Conservation (phyloP, 495 filamentous ascomycete species). For the Parachaetomium inaequale region DNA sequence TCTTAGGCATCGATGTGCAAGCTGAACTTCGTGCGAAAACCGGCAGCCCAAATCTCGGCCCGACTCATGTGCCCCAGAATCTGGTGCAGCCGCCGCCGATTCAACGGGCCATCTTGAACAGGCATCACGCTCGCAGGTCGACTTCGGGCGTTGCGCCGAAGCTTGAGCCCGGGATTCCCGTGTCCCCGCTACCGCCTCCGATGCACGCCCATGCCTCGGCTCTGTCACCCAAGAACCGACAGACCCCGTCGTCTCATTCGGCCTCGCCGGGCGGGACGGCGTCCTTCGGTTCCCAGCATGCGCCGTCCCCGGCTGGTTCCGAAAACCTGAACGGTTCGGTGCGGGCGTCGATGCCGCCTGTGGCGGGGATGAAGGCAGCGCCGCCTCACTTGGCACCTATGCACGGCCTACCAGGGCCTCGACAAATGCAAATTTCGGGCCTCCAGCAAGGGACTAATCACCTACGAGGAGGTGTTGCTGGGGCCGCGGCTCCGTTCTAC, state of each 20-base stretch:
- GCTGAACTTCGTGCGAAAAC: constrained; percentile 89
- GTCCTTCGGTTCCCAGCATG: constrained; percentile 66
- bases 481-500: constrained; percentile 57
- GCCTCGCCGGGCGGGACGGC: constrained; percentile 74
- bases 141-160: constrained; percentile 69
- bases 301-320: constrained; percentile 61
- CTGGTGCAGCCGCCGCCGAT: constrained; percentile 64
- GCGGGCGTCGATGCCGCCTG: constrained; percentile 42
- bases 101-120: constrained; percentile 68
- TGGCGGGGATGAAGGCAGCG: constrained; percentile 39
- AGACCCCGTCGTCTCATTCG: constrained; percentile 77
- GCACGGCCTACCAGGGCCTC: constrained; percentile 41
- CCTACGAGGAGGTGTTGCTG: constrained; percentile 31
- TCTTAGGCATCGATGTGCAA: constrained; percentile 89
- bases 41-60: constrained; percentile 65
- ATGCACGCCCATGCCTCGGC: constrained; percentile 48
- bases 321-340: constrained; percentile 47
- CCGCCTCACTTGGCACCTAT: constrained; percentile 26
- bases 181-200: constrained; percentile 49
- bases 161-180: constrained; percentile 56
- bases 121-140: constrained; percentile 66
- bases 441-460: constrained; percentile 35
- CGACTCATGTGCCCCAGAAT: constrained; percentile 58
- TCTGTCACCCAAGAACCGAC: constrained; percentile 60
- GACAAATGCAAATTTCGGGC: constrained; percentile 42